Percentiles rank a stretch among this genome's conserved stretches.
These are phyloP conservation scores for Agastache rugosa DNA, from an alignment of 257 asterid genomes.

Conservation along the genomic window DNA sequence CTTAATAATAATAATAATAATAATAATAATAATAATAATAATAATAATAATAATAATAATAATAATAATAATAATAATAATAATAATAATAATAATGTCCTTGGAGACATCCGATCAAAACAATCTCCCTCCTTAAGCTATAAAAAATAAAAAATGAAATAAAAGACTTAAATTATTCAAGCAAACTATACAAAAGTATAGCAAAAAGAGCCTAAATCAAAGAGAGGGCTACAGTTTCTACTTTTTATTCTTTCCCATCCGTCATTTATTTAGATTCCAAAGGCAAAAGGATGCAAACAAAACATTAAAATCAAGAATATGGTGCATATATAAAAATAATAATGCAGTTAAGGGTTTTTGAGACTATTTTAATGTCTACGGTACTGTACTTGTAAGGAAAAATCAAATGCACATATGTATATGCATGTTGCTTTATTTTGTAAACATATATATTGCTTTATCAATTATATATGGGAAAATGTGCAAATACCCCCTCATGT, in stretches of 20 bases:
- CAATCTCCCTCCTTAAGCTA: neutral
- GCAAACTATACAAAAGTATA: neutral
- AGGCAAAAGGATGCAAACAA: constrained; percentile 44
- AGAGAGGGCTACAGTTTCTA: constrained; percentile 15
- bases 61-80: too few relatives aligned
- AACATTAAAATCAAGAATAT: constrained; percentile 34
- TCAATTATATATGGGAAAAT: too few relatives aligned
- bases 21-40: too few relatives aligned
- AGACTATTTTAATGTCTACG: constrained; percentile 17
- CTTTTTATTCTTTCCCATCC: constrained; percentile 18
- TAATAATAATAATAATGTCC: neutral
- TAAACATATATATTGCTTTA: too few relatives aligned
- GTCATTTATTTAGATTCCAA: constrained; percentile 39
- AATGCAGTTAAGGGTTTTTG: neutral
- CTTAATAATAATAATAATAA: too few relatives aligned
- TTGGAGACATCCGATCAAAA: neutral
- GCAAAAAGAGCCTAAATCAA: neutral
- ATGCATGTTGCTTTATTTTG: neutral
- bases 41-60: too few relatives aligned
- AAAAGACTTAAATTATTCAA: too few relatives aligned
- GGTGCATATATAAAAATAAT: neutral
- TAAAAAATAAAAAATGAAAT: too few relatives aligned
- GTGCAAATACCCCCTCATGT: too few relatives aligned
- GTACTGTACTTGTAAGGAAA: constrained; percentile 12
- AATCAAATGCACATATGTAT: neutral